Conservation (phyloP, 192 early-diverging fungal genomes). For the Coemansia sp. region DNA sequence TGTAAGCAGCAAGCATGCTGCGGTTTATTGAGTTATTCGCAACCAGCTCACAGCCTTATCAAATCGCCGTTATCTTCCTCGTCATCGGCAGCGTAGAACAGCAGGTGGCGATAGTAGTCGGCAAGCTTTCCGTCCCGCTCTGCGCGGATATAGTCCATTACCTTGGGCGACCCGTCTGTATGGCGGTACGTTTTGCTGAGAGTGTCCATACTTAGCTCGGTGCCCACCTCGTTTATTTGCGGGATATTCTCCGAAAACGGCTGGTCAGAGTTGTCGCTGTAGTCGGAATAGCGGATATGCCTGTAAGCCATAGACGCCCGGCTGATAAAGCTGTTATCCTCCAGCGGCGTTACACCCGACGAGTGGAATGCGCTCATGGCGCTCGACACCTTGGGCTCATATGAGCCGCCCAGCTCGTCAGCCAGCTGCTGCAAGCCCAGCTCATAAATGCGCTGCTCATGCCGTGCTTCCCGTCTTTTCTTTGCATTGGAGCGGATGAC, state of each 20-base stretch:
- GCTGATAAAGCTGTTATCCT: slow-evolving; percentile 21
- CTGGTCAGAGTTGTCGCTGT: slow-evolving; percentile 28
- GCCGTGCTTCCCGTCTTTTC: slow-evolving; percentile 22
- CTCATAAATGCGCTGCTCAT: slow-evolving; percentile 44
- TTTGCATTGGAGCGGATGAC: slow-evolving; percentile 15
- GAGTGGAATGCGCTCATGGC: slow-evolving; percentile 37
- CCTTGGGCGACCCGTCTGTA: slow-evolving; percentile 37
- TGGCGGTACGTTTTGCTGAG: slow-evolving; percentile 38
- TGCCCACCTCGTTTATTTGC: slow-evolving; percentile 29
- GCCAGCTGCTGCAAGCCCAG: slow-evolving; percentile 48
- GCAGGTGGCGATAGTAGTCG: slow-evolving; percentile 31
- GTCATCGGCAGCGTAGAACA: slow-evolving; percentile 17
- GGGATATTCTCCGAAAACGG: slow-evolving; percentile 49
- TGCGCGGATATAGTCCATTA: slow-evolving; percentile 45
- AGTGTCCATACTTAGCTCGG: slow-evolving; percentile 37
- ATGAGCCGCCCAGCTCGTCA: slow-evolving; percentile 46
- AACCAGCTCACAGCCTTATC: slow-evolving; percentile 10
- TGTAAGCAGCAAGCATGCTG: too few relatives aligned
- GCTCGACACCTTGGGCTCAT: slow-evolving; percentile 41
- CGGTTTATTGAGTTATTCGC: neutral
- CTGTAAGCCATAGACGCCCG: slow-evolving; percentile 20
- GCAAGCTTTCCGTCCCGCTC: slow-evolving; percentile 41
- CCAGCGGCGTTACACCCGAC: slow-evolving; percentile 25
- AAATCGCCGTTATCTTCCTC: slow-evolving; percentile 14
- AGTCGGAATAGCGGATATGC: slow-evolving; percentile 20